Evolutionary conservation across 345 rosid genomes (phyloP), one percentile per base, ranked within the genome.

Genomic region (Streptanthus diversifolius): DNA sequence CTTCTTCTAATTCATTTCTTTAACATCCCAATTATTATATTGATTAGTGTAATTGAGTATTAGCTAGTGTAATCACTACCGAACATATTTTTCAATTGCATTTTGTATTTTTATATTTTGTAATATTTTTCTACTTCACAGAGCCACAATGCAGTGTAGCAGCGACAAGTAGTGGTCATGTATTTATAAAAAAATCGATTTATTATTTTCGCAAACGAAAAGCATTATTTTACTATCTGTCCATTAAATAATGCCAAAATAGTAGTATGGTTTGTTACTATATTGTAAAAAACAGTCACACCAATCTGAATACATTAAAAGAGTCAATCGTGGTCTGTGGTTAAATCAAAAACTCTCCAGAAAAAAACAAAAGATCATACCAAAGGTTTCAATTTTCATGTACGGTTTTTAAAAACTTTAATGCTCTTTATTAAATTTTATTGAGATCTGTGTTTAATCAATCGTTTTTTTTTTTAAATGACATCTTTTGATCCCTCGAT

Each of bases 131-230:
- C 52, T 60, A 27, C 19, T 55, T n/a, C 71, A 22, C 49, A 41
- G 8, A 7, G 37, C 2, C 66, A 54, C 49, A 52, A 36, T 51
- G 35, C 45, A 63, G 37, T 32, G 37, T 32, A 63, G 29, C 54
- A 72, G 70, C 44, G 71, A 64, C 57, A 73, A 44, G 49, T 64
- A 32, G 7, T 12, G 14, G 55, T 63, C 56, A 54, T 41, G 45
- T 19, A 7, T 24, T 47, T 24, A 48, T 17, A 30, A 12, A 25
- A 53, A 53, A 14, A 9, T 6, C 14, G 7, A 5, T 36, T 8
- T 8, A 37, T 35, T 12, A 7, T 18, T 37, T 25, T 24, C 0
- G 1, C 53, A 41, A 63, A 72, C 39, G 1, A 30, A 48, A 70
- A 18, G 3, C 27, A 25, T 62, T n/a, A 21, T 19, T 32, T 55